These are phyloP conservation scores for Eucalyptus regnans DNA, from an alignment of 345 rosid genomes.

Conservation along the genomic window DNA sequence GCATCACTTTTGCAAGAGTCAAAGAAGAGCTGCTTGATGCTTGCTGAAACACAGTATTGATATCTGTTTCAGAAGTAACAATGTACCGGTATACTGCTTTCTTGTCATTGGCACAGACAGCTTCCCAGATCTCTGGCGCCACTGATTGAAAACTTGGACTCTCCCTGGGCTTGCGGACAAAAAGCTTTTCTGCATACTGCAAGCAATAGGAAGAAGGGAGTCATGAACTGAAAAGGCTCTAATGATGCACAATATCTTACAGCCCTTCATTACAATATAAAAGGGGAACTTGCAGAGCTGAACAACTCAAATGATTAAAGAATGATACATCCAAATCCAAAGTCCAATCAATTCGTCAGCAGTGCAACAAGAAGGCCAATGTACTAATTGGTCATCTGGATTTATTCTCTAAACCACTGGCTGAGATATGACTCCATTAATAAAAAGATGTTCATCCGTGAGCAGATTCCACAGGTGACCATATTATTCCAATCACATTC, in stretches of 20 bases:
- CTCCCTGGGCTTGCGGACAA: constrained; percentile 69
- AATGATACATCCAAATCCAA: background rate
- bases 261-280: background rate
- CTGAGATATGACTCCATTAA: background rate
- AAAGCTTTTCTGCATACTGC: constrained; percentile 93
- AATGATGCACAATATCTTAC: background rate
- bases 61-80: constrained; percentile 65
- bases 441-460: background rate
- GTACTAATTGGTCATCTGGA: background rate
- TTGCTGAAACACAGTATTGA: constrained; percentile 56
- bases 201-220: background rate
- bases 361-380: background rate
- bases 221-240: background rate
- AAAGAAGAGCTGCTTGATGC: constrained; percentile 49
- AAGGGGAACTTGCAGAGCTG: background rate
- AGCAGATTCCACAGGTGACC: background rate
- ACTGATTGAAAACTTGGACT: constrained; percentile 32
- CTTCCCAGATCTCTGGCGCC: constrained; percentile 81
- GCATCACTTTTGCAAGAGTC: constrained; percentile 81
- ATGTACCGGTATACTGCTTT: constrained; percentile 81
- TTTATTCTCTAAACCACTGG: background rate
- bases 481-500: background rate
- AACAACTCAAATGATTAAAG: background rate
- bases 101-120: constrained; percentile 78
- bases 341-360: background rate